Conservation (phyloP, 164 flowering plant species). For the Umbilicus rupestris region DNA sequence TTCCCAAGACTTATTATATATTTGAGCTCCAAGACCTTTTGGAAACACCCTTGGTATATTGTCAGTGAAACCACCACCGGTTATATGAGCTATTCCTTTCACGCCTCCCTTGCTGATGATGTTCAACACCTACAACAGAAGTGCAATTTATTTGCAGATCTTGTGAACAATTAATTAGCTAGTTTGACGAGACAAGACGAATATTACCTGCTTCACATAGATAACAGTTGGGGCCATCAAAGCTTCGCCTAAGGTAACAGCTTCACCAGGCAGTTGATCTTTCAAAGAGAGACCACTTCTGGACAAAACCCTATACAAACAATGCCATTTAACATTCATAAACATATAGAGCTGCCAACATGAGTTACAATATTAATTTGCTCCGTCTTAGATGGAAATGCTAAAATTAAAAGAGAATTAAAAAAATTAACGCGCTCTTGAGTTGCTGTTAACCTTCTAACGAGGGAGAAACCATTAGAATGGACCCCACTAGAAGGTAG, state of each 20-base stretch:
- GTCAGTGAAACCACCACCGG: slow-evolving; percentile 97
- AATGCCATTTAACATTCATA: not conserved
- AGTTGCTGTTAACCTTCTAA: slow-evolving; percentile 59
- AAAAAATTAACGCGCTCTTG: not conserved
- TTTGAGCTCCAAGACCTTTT: slow-evolving; percentile 73
- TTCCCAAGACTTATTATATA: slow-evolving; percentile 60
- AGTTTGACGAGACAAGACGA: not conserved
- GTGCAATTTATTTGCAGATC: not conserved
- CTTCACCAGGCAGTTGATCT: slow-evolving; percentile 61
- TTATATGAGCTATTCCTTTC: slow-evolving; percentile 92
- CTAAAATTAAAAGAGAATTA: not conserved
- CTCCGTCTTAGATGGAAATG: not conserved
- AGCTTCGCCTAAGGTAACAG: slow-evolving; percentile 61
- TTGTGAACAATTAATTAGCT: not conserved
- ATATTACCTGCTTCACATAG: slow-evolving; percentile 80
- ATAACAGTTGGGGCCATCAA: slow-evolving; percentile 90
- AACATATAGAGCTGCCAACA: not conserved
- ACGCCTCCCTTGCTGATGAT: slow-evolving; percentile 80
- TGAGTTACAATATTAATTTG: not conserved
- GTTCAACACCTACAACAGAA: slow-evolving; percentile 53
- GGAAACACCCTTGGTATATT: slow-evolving; percentile 93
- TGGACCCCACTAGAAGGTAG: slow-evolving; percentile 95
- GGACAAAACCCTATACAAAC: slow-evolving; percentile 50
- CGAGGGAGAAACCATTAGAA: slow-evolving; percentile 97
- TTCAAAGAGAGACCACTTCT: slow-evolving; percentile 65